phyloP scores from a whole-genome alignment of 2,329 filamentous ascomycete species.

The Aspergillus fructus region DNA sequence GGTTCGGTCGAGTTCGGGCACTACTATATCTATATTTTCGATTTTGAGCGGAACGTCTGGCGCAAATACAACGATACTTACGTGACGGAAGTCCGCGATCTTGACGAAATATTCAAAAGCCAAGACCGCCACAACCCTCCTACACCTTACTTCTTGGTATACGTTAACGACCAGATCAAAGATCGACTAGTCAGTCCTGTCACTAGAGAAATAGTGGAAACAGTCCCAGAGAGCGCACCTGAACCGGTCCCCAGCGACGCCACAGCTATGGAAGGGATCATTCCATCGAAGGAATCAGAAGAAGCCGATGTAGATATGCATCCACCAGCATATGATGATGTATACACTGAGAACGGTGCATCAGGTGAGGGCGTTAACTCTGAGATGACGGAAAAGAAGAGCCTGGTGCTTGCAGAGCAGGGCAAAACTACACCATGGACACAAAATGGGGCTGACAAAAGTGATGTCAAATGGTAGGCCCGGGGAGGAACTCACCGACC shows the following conservation, averaged over 20 bases:
- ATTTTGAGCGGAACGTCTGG: conserved; percentile 80
- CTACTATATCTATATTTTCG: conserved; percentile 96
- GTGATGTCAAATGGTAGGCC: conserved; percentile 30
- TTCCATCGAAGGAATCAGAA: conserved; percentile 10
- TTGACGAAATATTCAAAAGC: conserved; percentile 66
- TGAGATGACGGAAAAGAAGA: conserved; percentile 11
- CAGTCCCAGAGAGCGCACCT: conserved; percentile 6
- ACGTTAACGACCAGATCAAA: conserved; percentile 69
- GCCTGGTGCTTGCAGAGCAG: conserved; percentile 5
- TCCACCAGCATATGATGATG: conserved; percentile 30
- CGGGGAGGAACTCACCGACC: conserved; percentile 13
- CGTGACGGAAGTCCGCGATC: conserved; percentile 67
- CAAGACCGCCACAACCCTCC: conserved; percentile 63
- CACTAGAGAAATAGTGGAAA: conserved; percentile 43
- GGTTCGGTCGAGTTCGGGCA: conserved; percentile 70
- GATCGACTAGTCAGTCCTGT: conserved; percentile 59
- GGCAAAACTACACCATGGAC: conserved; percentile 15
- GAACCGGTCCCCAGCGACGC: conserved; percentile 1
- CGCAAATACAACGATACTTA: conserved; percentile 89
- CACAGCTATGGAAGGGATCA: conserved; percentile 19
- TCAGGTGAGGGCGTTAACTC: conserved; percentile 30
- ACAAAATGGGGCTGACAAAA: conserved; percentile 24
- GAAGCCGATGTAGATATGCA: conserved; percentile 27
- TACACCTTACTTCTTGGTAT: conserved; percentile 81
- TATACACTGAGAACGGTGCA: conserved; percentile 18